Base-by-base conservation (phyloP, 768 basidiomycete species). In the Suillus brevipes region DNA sequence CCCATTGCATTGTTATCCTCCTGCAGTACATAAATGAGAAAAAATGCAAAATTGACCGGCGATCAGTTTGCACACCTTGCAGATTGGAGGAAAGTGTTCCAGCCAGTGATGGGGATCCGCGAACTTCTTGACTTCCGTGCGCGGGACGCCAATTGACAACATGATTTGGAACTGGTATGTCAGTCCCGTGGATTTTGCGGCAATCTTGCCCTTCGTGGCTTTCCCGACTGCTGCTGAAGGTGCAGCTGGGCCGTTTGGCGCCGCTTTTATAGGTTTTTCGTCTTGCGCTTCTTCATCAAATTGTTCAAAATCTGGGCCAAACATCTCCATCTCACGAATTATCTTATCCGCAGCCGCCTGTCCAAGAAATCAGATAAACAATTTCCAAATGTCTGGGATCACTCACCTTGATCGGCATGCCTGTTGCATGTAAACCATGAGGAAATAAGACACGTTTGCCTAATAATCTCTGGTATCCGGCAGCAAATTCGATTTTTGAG, bases 131-230 rank as follows among this genome's bases (percentile, higher is more conserved):
- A 98, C 94, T 71, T 99, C 95, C 13, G 82, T 76, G 47, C 91
- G 86, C 14, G 95, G 93, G 6, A 99, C 89, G 58, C 92, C 89
- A 69, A 97, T 93, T 49, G 94, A 91, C 73, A 96, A 90, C 89
- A 99, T 91, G 76, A 99, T 99, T 83, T 99, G 97, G 85, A 99
- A 99, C 75, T 99, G 97, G 78, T 99, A 99, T 37, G 89, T 90
- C 66, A 93, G 82, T 2, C 97, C 97, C 2, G 97, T 97, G 0
- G 92, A 88, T 79, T 99, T 99, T 20, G 94, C 94, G 20, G 86
- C 85, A 20, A 99, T 79, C 77, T 99, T 99, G 59, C 96, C 95
- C 81, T 99, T 99, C 77, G 95, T 97, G 3, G 87, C 95, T 75
- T 97, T 98, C 66, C 84, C 86, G 60, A 85, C 83, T 65, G 86